phyloP scores from a whole-genome alignment of 2,329 filamentous ascomycete species.

The Beauveria pseudobassiana region DNA sequence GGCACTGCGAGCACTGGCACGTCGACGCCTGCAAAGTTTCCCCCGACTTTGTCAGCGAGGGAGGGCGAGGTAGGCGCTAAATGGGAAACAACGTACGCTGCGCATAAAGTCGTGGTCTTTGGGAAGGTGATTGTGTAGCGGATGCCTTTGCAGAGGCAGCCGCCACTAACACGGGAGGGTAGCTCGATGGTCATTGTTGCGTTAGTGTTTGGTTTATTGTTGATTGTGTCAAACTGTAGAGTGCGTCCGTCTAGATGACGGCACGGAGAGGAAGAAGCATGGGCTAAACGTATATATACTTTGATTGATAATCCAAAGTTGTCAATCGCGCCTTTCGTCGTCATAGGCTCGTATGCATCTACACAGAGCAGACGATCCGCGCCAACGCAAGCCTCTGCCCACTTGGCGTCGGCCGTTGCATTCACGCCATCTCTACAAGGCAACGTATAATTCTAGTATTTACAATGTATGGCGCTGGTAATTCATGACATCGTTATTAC shows the following conservation, averaged over 20 bases:
- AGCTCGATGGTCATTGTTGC: slow-evolving; percentile 11
- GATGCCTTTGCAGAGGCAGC: slow-evolving; percentile 43
- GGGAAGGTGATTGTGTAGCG: slow-evolving; percentile 40
- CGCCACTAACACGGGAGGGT: slow-evolving; percentile 35
- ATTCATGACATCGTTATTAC: not conserved
- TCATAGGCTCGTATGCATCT: not conserved
- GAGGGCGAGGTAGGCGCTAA: not conserved
- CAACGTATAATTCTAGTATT: not conserved
- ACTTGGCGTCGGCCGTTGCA: not conserved
- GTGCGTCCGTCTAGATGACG: too few species aligned
- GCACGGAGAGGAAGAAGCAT: not conserved
- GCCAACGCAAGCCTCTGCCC: not conserved
- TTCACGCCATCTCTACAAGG: not conserved
- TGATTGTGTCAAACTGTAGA: too few species aligned
- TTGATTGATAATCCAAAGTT: not conserved
- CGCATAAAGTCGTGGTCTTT: slow-evolving; percentile 35
- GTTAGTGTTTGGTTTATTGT: not conserved
- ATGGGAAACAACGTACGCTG: slow-evolving; percentile 18
- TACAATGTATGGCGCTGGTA: not conserved
- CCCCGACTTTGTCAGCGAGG: too few species aligned
- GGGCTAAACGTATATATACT: not conserved
- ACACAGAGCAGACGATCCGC: too few species aligned
- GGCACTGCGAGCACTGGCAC: slow-evolving; percentile 50
- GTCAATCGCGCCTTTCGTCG: slow-evolving; percentile 10
- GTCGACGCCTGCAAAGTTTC: slow-evolving; percentile 29